Evolutionary conservation across 2,329 filamentous ascomycete genomes (phyloP).

Genomic region (Sporothrix phasma): DNA sequence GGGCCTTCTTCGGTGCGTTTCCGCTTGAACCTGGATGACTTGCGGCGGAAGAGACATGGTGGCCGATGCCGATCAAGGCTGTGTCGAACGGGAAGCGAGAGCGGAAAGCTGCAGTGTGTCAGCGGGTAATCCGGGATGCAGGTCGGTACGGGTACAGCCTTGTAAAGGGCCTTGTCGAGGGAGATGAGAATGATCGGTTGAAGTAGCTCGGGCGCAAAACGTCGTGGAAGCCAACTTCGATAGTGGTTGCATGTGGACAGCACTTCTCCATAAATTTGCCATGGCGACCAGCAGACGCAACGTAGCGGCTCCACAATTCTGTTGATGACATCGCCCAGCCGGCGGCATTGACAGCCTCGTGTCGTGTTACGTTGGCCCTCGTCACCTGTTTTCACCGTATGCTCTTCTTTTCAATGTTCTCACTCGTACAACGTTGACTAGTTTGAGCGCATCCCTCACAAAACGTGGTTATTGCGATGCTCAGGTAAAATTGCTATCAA

Average conservation of each 20-base stretch:
- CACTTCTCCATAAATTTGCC: conserved; percentile 5
- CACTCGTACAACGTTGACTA: no score
- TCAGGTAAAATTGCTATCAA: neutral
- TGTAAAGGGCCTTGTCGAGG: neutral
- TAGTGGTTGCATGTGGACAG: neutral
- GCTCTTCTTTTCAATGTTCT: neutral
- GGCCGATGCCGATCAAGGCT: neutral
- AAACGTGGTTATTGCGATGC: neutral
- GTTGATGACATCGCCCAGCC: neutral
- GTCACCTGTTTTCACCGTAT: no score
- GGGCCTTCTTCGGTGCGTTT: conserved; percentile 46
- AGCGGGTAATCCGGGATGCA: neutral
- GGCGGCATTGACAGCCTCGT: neutral
- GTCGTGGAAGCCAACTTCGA: neutral
- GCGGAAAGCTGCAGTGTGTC: neutral
- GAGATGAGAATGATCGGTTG: neutral
- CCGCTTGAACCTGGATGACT: conserved; percentile 51
- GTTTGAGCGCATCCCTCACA: no score
- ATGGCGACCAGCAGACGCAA: conserved; percentile 8
- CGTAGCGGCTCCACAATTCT: neutral
- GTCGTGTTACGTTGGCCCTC: neutral
- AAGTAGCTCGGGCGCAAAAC: neutral
- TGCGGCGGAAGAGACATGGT: conserved; percentile 48
- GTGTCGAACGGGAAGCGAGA: neutral
- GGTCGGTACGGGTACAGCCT: neutral